Evolutionary conservation across 805 yeast species (phyloP).

Genomic region (Suhomyces xylopsoci): DNA sequence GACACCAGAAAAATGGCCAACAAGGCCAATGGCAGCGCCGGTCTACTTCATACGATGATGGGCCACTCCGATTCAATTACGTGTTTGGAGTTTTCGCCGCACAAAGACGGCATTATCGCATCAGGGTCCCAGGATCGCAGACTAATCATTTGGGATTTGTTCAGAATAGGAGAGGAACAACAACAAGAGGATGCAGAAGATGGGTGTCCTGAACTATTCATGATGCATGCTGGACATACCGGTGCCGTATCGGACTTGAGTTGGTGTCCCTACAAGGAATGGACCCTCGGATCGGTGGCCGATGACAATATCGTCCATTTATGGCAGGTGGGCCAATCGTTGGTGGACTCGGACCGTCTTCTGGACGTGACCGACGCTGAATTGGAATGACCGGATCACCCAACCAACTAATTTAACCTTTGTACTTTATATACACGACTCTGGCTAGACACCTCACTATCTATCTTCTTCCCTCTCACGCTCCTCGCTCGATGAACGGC

Average conservation of each 20-base stretch:
- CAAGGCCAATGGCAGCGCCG: conserved; percentile 10
- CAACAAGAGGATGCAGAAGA: conserved; percentile 85
- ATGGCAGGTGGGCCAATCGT: conserved; percentile 47
- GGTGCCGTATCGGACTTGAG: conserved; percentile 71
- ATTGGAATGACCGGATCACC: conserved; percentile 19
- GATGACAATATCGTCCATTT: conserved; percentile 60
- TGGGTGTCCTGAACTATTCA: conserved; percentile 81
- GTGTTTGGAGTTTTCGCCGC: conserved; percentile 73
- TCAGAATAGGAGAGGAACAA: conserved; percentile 80
- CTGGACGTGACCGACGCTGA: conserved; percentile 14
- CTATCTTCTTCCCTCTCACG: not conserved
- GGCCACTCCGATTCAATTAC: conserved; percentile 78
- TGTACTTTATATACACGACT: not conserved
- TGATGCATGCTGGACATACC: conserved; percentile 93
- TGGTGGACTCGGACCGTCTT: conserved; percentile 18
- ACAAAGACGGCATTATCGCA: conserved; percentile 71
- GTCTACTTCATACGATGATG: conserved; percentile 65
- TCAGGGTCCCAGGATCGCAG: conserved; percentile 77
- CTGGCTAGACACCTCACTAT: not conserved
- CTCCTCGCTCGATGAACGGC: not conserved
- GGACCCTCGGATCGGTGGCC: conserved; percentile 68
- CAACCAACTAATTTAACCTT: not conserved
- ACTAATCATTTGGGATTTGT: conserved; percentile 76
- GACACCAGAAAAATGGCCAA: conserved; percentile 51
- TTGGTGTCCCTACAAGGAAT: conserved; percentile 69